Conservation (phyloP, 164 flowering plant genomes). For the Warburgia ugandensis region DNA sequence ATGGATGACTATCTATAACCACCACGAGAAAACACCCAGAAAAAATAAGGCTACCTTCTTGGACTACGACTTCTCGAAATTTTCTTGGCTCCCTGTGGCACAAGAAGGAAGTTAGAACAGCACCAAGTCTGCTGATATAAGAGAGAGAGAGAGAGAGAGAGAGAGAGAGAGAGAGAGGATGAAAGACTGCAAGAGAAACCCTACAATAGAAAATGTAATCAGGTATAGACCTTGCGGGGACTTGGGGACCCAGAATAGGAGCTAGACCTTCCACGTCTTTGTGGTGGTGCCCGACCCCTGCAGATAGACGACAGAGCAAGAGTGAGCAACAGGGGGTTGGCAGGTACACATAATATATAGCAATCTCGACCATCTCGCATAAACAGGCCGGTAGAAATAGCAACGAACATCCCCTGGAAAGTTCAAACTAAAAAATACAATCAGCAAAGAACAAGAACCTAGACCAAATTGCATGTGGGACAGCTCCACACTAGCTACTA, state of each 20-base stretch:
- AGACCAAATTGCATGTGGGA: background rate
- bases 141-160: background rate
- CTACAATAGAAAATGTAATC: background rate
- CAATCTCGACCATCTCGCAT: background rate
- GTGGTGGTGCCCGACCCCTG: conserved; percentile 63
- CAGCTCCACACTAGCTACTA: no score
- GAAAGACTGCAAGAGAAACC: background rate
- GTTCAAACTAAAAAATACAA: background rate
- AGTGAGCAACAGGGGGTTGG: no score
- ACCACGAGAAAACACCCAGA: background rate
- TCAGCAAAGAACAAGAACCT: background rate
- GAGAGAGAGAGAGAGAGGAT: no score
- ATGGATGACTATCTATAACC: background rate
- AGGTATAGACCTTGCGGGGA: conserved; percentile 63
- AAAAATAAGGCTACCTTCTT: conserved; percentile 55
- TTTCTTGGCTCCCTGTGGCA: conserved; percentile 47
- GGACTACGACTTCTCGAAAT: conserved; percentile 83
- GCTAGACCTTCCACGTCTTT: conserved; percentile 71
- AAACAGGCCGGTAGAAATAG: no score
- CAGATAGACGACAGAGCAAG: background rate
- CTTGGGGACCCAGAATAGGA: conserved; percentile 79
- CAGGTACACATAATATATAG: background rate
- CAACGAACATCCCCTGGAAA: background rate
- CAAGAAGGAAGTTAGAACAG: background rate
- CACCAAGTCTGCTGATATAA: no score